Evolutionary conservation across 2,329 filamentous ascomycete genomes (phyloP).

Genomic region (Penicillium sclerotigenum): DNA sequence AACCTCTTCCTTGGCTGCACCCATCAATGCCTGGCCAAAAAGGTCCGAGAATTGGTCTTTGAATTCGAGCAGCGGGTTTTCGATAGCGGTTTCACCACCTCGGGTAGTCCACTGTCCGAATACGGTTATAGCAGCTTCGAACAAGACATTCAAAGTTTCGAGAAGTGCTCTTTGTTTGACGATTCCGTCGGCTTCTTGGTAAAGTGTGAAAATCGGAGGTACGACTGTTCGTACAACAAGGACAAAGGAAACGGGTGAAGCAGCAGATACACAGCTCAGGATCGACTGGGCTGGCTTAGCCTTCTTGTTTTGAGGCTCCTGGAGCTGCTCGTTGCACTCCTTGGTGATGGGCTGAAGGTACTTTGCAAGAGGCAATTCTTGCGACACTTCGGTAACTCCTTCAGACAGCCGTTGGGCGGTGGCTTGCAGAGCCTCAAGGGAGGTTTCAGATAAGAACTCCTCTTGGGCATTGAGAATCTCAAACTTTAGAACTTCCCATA

Average conservation of each 20-base stretch:
- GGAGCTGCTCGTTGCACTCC: constrained; percentile 65
- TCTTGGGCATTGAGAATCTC: constrained; percentile 66
- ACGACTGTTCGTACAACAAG: constrained; percentile 56
- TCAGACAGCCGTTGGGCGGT: constrained; percentile 56
- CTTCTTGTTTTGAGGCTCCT: constrained; percentile 67
- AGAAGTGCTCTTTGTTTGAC: constrained; percentile 61
- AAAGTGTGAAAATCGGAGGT: constrained; percentile 57
- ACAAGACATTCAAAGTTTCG: constrained; percentile 57
- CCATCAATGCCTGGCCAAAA: constrained; percentile 55
- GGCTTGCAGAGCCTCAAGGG: constrained; percentile 53
- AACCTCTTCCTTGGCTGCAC: constrained; percentile 50
- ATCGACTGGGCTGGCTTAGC: constrained; percentile 63
- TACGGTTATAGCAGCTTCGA: constrained; percentile 56
- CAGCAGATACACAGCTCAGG: constrained; percentile 54
- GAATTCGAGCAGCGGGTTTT: constrained; percentile 48
- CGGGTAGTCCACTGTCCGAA: constrained; percentile 55
- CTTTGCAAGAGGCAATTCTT: constrained; percentile 46
- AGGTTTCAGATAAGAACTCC: constrained; percentile 60
- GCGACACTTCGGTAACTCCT: constrained; percentile 37
- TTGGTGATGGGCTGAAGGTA: constrained; percentile 62
- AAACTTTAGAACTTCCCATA: constrained; percentile 68
- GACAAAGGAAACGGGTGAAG: constrained; percentile 54
- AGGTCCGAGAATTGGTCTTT: constrained; percentile 53
- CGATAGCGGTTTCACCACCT: constrained; percentile 35
- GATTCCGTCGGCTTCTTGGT: constrained; percentile 60